Conservation (phyloP, 306 rosid genomes). For the Vachellia collinsii region DNA sequence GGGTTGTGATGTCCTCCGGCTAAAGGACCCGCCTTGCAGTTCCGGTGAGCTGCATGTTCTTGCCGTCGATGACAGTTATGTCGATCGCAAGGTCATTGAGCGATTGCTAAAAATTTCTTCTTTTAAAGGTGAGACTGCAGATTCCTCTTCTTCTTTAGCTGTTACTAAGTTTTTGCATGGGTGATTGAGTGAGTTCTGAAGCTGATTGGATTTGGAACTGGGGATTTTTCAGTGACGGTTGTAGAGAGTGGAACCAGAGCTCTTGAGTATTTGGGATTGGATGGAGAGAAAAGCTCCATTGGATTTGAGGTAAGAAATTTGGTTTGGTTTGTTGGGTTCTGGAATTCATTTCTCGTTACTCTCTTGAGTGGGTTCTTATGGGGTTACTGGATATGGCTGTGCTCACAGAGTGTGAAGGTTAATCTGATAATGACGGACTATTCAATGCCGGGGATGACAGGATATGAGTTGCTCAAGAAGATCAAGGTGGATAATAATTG, state of each 20-base stretch:
- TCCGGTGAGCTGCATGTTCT: slow-evolving; percentile 70
- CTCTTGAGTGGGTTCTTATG: slow-evolving; percentile 6
- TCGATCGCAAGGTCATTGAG: slow-evolving; percentile 88
- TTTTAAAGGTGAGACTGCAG: slow-evolving; percentile 64
- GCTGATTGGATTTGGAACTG: slow-evolving; percentile 19
- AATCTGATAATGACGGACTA: slow-evolving; percentile 94
- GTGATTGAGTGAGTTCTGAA: slow-evolving; percentile 27
- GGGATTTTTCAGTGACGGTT: slow-evolving; percentile 67
- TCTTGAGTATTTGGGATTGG: slow-evolving; percentile 87
- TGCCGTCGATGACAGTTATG: slow-evolving; percentile 86
- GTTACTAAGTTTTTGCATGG: background rate
- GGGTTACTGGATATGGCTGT: slow-evolving; percentile 31
- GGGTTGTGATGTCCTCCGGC: slow-evolving; percentile 54
- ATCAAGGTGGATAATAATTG: slow-evolving; percentile 65
- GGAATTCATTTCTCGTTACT: background rate
- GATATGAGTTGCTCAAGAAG: slow-evolving; percentile 89
- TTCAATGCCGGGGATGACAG: slow-evolving; percentile 99
- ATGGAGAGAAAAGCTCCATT: slow-evolving; percentile 65
- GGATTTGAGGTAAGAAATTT: slow-evolving; percentile 70
- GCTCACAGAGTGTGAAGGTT: slow-evolving; percentile 72
- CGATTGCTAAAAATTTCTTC: slow-evolving; percentile 74
- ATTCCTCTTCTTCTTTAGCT: background rate
- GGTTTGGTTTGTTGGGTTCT: background rate
- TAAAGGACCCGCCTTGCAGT: slow-evolving; percentile 39
- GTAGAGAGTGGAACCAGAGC: slow-evolving; percentile 96